Evolutionary conservation across 2,329 filamentous ascomycete species (phyloP).

Genomic region (Aureobasidium sp.): DNA sequence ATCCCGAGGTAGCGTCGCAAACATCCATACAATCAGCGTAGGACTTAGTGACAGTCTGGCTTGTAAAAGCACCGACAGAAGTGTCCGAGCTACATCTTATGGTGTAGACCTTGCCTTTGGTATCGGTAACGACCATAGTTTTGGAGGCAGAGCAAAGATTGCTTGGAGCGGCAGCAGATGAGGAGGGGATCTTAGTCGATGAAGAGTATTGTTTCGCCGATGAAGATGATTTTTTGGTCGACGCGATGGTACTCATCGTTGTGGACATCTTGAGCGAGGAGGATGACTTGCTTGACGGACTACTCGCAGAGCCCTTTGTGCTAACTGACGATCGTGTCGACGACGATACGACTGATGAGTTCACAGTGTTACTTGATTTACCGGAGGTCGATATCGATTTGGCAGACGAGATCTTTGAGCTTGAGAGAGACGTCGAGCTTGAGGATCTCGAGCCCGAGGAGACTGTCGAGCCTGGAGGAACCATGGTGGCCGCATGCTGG

Average conservation of each 20-base stretch:
- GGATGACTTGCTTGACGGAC: conserved; percentile 3
- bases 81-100: conserved; percentile 23
- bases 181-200: background rate
- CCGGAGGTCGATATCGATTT: background rate
- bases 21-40: conserved; percentile 23
- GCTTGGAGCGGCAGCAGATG: background rate
- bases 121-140: conserved; percentile 25
- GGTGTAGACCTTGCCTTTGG: conserved; percentile 22
- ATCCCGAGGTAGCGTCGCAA: conserved; percentile 22
- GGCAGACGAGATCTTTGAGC: background rate
- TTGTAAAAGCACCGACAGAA: conserved; percentile 21
- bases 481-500: conserved; percentile 21
- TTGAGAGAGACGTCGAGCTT: too few relatives aligned
- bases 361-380: background rate
- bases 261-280: background rate
- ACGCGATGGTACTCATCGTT: conserved; percentile 7
- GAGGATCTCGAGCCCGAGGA: background rate
- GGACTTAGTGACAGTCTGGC: conserved; percentile 15
- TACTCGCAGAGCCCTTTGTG: background rate
- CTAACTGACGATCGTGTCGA: background rate
- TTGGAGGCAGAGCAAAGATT: conserved; percentile 28
- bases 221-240: background rate
- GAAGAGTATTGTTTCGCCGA: conserved; percentile 1
- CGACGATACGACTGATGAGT: background rate
- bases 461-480: background rate